These are phyloP conservation scores for Globisporangium lucens DNA, from an alignment of 352 stramenopile species.

Conservation along the genomic window DNA sequence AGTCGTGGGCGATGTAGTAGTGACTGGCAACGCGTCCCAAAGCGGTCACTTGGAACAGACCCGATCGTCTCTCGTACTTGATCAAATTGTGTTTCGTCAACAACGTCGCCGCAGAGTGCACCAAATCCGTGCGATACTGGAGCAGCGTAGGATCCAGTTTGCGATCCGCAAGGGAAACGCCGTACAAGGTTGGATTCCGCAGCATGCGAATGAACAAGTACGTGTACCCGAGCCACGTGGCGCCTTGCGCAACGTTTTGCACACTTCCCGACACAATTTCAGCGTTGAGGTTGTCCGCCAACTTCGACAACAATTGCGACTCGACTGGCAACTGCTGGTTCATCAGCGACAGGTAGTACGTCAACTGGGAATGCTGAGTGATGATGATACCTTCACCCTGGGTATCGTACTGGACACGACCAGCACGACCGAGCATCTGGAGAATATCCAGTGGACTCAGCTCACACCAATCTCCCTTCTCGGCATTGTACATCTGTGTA, in stretches of 20 bases:
- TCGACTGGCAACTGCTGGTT: slow-evolving; percentile 99
- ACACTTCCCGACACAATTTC: slow-evolving; percentile 98
- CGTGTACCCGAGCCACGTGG: slow-evolving; percentile 99
- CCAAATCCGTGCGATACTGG: slow-evolving; percentile 94
- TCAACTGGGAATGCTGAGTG: slow-evolving; percentile 97
- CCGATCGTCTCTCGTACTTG: slow-evolving; percentile 96
- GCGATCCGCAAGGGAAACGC: slow-evolving; percentile 85
- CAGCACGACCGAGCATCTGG: slow-evolving; percentile 98
- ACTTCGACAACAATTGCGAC: slow-evolving; percentile 94
- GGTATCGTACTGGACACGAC: slow-evolving; percentile 98
- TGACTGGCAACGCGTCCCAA: slow-evolving; percentile 97
- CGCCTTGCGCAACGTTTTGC: slow-evolving; percentile 93
- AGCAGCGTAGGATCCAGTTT: slow-evolving; percentile 93
- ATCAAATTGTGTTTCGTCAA: slow-evolving; percentile 98
- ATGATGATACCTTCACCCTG: slow-evolving; percentile 99
- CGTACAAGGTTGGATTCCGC: slow-evolving; percentile 96
- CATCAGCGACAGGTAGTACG: slow-evolving; percentile 99
- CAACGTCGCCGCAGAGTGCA: slow-evolving; percentile 94
- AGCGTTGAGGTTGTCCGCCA: slow-evolving; percentile 98
- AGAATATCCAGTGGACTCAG: slow-evolving; percentile 98
- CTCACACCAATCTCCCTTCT: slow-evolving; percentile 97
- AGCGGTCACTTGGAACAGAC: slow-evolving; percentile 95
- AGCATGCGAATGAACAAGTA: slow-evolving; percentile 99
- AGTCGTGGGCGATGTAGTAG: slow-evolving; percentile 99
- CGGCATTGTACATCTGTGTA: slow-evolving; percentile 99